These are phyloP conservation scores for Saccharomyces hybrid DNA, from an alignment of 1,139 yeast genomes.

Conservation along the genomic window DNA sequence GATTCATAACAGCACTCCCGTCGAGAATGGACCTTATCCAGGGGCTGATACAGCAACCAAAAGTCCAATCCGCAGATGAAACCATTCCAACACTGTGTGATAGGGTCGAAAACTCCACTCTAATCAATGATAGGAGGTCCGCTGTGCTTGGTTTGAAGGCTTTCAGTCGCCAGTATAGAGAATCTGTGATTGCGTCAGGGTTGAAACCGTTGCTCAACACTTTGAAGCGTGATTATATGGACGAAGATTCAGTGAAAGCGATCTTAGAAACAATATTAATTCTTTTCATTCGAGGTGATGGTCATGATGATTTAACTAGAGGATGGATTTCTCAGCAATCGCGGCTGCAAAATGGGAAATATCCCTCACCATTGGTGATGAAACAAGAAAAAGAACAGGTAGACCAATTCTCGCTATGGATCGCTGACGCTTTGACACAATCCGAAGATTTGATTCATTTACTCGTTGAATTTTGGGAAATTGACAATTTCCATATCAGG, in stretches of 20 bases:
- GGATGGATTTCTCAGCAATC: slow-evolving; percentile 67
- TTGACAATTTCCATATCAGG: slow-evolving; percentile 64
- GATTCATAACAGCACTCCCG: background rate
- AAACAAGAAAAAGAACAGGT: slow-evolving; percentile 43
- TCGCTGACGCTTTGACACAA: slow-evolving; percentile 88
- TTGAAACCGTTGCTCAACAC: slow-evolving; percentile 66
- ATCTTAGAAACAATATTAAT: slow-evolving; percentile 78
- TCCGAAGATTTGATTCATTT: slow-evolving; percentile 50
- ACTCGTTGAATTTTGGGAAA: slow-evolving; percentile 49
- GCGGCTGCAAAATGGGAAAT: slow-evolving; percentile 74
- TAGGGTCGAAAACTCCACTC: slow-evolving; percentile 72
- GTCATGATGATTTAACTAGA: slow-evolving; percentile 46
- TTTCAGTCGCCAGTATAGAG: slow-evolving; percentile 82
- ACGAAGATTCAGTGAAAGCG: slow-evolving; percentile 69
- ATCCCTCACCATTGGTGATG: slow-evolving; percentile 70
- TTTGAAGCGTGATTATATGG: slow-evolving; percentile 57
- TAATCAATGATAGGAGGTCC: slow-evolving; percentile 80
- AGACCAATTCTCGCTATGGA: slow-evolving; percentile 89
- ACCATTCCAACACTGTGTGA: slow-evolving; percentile 87
- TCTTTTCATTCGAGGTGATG: slow-evolving; percentile 63
- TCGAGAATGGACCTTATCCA: slow-evolving; percentile 40
- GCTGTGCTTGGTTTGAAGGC: slow-evolving; percentile 88
- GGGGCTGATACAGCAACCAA: slow-evolving; percentile 45
- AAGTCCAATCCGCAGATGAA: slow-evolving; percentile 64
- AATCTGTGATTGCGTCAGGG: slow-evolving; percentile 84